A percentile compares a stretch with the other conserved stretches of the same genome.
Evolutionary conservation across 2,329 filamentous ascomycete genomes (phyloP).

Genomic region (Cyphellophora europaea): DNA sequence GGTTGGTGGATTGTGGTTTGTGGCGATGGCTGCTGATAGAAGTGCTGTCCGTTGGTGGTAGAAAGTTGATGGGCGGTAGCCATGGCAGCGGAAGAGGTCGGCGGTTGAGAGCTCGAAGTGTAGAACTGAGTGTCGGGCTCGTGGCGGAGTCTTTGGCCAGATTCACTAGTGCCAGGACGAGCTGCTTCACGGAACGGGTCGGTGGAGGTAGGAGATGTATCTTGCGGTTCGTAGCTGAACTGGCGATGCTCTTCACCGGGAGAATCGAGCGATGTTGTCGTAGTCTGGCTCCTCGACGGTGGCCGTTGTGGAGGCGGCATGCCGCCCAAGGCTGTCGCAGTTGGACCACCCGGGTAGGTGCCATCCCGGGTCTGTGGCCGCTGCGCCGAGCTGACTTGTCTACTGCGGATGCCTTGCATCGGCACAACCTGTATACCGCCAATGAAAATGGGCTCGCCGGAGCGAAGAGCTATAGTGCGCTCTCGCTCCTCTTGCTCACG

Average conservation of each 20-base stretch:
- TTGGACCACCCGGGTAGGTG: constrained; percentile 22
- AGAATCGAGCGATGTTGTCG: constrained; percentile 20
- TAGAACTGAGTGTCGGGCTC: constrained; percentile 28
- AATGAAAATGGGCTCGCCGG: constrained; percentile 78
- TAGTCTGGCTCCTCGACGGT: constrained; percentile 15
- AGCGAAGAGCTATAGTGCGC: constrained; percentile 71
- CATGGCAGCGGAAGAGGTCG: constrained; percentile 21
- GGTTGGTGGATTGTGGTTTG: constrained; percentile 16
- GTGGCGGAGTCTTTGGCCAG: constrained; percentile 26
- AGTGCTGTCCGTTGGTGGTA: constrained; percentile 15
- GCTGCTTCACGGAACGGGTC: constrained; percentile 54
- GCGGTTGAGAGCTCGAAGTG: constrained; percentile 19
- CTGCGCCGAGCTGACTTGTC: constrained; percentile 35
- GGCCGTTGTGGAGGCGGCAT: constrained; percentile 9
- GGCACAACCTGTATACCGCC: constrained; percentile 93
- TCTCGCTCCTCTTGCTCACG: constrained; percentile 90
- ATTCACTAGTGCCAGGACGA: constrained; percentile 5
- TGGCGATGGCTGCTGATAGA: constrained; percentile 30
- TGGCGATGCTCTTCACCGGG: constrained; percentile 31
- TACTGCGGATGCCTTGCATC: constrained; percentile 62
- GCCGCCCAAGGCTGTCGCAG: constrained; percentile 10
- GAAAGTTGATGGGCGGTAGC: constrained; percentile 13
- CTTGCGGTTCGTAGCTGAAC: constrained; percentile 39
- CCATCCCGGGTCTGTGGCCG: constrained; percentile 38
- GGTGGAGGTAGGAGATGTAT: constrained; percentile 46